Conservation (phyloP, 2,329 filamentous ascomycete genomes). For the Neurospora sp. region DNA sequence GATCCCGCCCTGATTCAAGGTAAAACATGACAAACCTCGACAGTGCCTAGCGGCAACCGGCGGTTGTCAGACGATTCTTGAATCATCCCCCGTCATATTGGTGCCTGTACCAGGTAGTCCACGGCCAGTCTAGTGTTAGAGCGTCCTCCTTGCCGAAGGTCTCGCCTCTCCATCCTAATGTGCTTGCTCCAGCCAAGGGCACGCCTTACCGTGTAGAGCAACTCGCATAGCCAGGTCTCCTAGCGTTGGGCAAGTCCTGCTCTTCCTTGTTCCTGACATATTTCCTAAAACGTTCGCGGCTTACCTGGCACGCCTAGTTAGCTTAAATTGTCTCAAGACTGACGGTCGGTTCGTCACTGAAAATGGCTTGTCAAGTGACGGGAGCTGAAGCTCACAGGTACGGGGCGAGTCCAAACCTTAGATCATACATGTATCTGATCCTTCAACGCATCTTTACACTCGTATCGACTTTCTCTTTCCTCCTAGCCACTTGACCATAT, state of each 20-base stretch:
- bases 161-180: slow-evolving; percentile 16
- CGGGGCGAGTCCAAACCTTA: slow-evolving; percentile 13
- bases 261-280: slow-evolving; percentile 17
- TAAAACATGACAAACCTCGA: slow-evolving; percentile 19
- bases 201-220: slow-evolving; percentile 14
- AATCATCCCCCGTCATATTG: neutral
- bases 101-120: neutral
- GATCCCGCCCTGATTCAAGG: neutral
- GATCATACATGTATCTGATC: slow-evolving; percentile 6
- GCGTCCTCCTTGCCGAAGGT: slow-evolving; percentile 21
- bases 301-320: slow-evolving; percentile 3
- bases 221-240: slow-evolving; percentile 13
- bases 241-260: slow-evolving; percentile 14
- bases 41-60: slow-evolving; percentile 10
- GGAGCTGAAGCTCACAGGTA: slow-evolving; percentile 12
- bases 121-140: slow-evolving; percentile 18
- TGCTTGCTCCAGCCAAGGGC: slow-evolving; percentile 9
- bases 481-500: slow-evolving; percentile 6
- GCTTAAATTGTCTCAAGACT: neutral
- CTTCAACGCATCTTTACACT: slow-evolving; percentile 9
- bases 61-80: slow-evolving; percentile 11
- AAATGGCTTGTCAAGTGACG: slow-evolving; percentile 17
- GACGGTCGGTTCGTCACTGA: neutral
- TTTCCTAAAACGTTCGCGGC: slow-evolving; percentile 13
- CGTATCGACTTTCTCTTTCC: slow-evolving; percentile 13